Percentiles rank a stretch among this genome's conserved stretches.
Conservation (phyloP, 805 yeast genomes). For the Pichia manshurica region DNA sequence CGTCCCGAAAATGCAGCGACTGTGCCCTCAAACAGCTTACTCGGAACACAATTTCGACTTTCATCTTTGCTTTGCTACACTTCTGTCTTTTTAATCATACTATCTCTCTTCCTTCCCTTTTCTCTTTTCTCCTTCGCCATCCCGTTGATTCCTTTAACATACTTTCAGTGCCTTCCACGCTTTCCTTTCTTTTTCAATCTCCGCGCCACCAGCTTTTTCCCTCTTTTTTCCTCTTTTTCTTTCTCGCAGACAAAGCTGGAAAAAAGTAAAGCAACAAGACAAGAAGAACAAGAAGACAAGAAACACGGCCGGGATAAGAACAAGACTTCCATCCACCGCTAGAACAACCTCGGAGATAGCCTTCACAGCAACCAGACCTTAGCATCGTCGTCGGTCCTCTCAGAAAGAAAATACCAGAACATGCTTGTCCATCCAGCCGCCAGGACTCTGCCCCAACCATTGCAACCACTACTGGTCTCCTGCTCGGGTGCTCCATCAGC, state of each 20-base stretch:
- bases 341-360: too few species aligned
- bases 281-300: too few species aligned
- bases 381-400: too few species aligned
- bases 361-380: too few species aligned
- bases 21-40: not conserved
- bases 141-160: not conserved
- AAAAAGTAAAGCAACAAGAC: too few species aligned
- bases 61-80: not conserved
- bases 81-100: too few species aligned
- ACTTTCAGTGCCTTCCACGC: not conserved
- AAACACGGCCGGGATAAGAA: too few species aligned
- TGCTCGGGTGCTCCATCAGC: too few species aligned
- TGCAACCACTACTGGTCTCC: not conserved
- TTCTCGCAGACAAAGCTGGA: not conserved
- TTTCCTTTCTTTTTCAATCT: not conserved
- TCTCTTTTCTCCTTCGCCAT: not conserved
- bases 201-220: not conserved
- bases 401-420: too few species aligned
- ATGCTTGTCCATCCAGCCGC: constrained; percentile 1
- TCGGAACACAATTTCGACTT: not conserved
- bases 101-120: not conserved
- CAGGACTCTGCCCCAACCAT: not conserved
- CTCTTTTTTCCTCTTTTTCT: not conserved
- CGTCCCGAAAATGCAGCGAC: not conserved
- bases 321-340: too few species aligned